A percentile compares a stretch with the other conserved stretches of the same genome.
phyloP scores from a whole-genome alignment of 805 yeast species.

The Candida silvicultrix region DNA sequence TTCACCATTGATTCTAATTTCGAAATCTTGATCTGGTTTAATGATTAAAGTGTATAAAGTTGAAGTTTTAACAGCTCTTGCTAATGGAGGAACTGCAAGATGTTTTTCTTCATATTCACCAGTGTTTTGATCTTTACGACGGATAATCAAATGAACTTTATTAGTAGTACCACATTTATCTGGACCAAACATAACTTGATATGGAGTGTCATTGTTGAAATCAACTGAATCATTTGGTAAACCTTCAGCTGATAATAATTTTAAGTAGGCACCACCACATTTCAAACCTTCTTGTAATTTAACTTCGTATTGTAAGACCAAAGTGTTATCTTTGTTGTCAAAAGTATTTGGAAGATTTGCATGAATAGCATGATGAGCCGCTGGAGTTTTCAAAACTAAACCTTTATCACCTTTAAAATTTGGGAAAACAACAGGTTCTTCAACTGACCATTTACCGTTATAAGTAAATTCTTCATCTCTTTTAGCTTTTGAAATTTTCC shows the following conservation, averaged over 20 bases:
- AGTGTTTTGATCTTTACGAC: constrained; percentile 46
- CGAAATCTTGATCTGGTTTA: constrained; percentile 58
- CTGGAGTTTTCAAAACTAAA: constrained; percentile 66
- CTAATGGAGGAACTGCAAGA: constrained; percentile 51
- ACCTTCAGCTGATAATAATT: constrained; percentile 49
- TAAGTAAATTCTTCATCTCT: constrained; percentile 52
- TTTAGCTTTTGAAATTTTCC: constrained; percentile 57
- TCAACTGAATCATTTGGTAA: constrained; percentile 30
- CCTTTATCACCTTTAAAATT: constrained; percentile 68
- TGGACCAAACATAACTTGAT: constrained; percentile 91
- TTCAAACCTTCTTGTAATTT: constrained; percentile 71
- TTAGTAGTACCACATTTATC: constrained; percentile 82
- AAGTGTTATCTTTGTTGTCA: constrained; percentile 52
- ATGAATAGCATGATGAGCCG: constrained; percentile 80
- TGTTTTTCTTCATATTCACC: constrained; percentile 65
- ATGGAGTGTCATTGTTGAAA: constrained; percentile 63
- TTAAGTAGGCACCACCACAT: constrained; percentile 90
- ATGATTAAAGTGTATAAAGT: constrained; percentile 74
- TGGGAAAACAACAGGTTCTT: constrained; percentile 49
- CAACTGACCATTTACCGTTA: constrained; percentile 72
- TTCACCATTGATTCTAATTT: constrained; percentile 79
- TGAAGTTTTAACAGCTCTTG: constrained; percentile 47
- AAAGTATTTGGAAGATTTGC: constrained; percentile 51
- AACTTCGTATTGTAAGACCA: constrained; percentile 87
- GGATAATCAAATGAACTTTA: constrained; percentile 72